These are phyloP conservation scores for Clarkia xantiana DNA, from an alignment of 345 rosid species.

Conservation along the genomic window DNA sequence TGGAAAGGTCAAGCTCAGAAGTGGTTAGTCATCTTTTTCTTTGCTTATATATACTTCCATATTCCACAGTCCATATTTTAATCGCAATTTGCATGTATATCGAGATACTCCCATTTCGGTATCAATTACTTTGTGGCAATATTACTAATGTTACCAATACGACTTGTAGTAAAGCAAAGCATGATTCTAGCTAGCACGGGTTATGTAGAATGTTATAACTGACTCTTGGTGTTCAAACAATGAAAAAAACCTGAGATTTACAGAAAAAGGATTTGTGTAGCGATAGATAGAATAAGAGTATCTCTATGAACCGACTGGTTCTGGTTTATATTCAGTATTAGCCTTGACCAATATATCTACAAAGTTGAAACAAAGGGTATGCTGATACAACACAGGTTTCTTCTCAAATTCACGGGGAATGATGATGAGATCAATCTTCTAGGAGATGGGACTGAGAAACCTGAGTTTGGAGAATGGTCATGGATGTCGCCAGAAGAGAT, in stretches of 20 bases:
- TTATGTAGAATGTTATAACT: too few species aligned
- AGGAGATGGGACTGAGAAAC: constrained; percentile 81
- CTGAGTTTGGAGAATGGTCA: constrained; percentile 81
- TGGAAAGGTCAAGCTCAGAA: constrained; percentile 99
- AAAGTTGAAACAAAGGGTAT: not conserved
- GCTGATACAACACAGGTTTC: constrained; percentile 45
- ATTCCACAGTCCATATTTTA: too few species aligned
- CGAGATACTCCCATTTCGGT: too few species aligned
- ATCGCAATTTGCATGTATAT: too few species aligned
- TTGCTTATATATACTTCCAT: not conserved
- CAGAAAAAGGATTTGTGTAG: too few species aligned
- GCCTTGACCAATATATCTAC: not conserved
- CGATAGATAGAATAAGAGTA: too few species aligned
- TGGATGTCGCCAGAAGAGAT: constrained; percentile 70
- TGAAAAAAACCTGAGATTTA: too few species aligned
- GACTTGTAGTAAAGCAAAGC: too few species aligned
- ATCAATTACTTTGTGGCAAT: too few species aligned
- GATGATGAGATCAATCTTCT: constrained; percentile 78
- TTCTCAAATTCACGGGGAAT: constrained; percentile 62
- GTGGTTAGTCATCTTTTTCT: constrained; percentile 38
- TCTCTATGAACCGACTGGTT: not conserved
- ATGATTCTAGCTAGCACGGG: too few species aligned
- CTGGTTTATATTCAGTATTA: not conserved
- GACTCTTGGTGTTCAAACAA: too few species aligned
- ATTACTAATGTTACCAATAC: too few species aligned